Evolutionary conservation across 768 basidiomycete species (phyloP).

Genomic region (Psilocybe tampanensis): DNA sequence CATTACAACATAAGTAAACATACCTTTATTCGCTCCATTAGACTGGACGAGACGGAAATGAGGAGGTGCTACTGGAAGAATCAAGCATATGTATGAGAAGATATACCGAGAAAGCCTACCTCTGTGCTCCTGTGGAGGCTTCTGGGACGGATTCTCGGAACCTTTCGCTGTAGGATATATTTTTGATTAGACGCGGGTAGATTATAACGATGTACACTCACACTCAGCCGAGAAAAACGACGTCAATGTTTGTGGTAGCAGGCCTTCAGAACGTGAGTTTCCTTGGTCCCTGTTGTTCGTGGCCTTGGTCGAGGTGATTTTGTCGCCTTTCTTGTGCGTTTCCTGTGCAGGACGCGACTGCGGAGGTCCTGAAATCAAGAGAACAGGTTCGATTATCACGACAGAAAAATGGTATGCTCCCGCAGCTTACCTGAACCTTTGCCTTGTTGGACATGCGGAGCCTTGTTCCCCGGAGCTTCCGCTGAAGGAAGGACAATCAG

Average conservation of each 20-base stretch:
- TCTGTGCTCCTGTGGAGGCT: background rate
- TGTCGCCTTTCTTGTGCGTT: background rate
- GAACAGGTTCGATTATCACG: background rate
- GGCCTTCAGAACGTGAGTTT: background rate
- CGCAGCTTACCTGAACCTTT: background rate
- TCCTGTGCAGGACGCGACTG: conserved; percentile 14
- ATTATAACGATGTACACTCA: background rate
- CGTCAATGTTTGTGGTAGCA: background rate
- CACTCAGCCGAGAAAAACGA: background rate
- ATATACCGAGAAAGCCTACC: background rate
- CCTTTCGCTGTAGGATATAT: background rate
- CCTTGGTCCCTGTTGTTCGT: too few relatives aligned
- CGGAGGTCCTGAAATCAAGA: conserved; percentile 8
- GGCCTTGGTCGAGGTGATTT: background rate
- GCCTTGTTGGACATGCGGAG: background rate
- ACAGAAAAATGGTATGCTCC: background rate
- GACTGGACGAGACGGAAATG: background rate
- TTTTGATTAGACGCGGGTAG: background rate
- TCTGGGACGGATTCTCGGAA: background rate
- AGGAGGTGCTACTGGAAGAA: background rate
- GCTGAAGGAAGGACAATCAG: background rate
- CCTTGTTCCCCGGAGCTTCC: background rate
- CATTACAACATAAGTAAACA: background rate
- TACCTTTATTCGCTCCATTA: background rate
- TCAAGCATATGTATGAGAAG: background rate